Base-by-base conservation (phyloP, 1,139 yeast genomes). In the Trichomonascaceae sp. region DNA sequence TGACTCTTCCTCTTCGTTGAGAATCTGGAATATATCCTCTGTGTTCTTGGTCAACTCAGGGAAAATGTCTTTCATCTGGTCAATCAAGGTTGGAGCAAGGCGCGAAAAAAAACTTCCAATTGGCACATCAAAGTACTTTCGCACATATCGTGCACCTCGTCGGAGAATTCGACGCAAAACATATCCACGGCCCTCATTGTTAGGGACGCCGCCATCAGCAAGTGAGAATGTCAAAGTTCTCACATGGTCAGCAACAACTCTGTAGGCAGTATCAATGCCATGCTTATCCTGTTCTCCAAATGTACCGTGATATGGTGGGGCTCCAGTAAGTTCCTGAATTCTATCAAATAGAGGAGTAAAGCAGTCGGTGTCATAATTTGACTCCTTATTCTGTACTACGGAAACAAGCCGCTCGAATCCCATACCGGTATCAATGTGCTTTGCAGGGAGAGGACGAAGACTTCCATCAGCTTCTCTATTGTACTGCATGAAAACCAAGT, bases 201-300 rank as follows among this genome's bases (percentile, higher is more conserved):
- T 93, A 66, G 99, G 99, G 55, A 95, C 97, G 66, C 99, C 99
- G 65, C 99, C 99, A 71, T 93, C 99, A 51, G 96, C 87, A 60
- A 93, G 80, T 53, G 99, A 98, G 72, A 93, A 88, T 2, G 96
- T 88, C 68, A 95, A 79, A 36, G 99, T 93, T 75, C 99, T 84
- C 47, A 93, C 97, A 70, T 93, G 99, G 73, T 93, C 99, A 55
- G 99, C 99, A 66, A 93, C 81, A 48, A 93, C 99, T 73, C 99
- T 83, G 76, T 95, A 93, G 55, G 99, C 98, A 51, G 98, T 93
- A 70, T 93, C 99, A 61, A 93, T 83, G 67, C 97, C 98, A 67
- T 93, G 98, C 47, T 70, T 79, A 66, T 93, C 99, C 57, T 90
- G 98, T 47, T 79, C 82, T 60, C 96, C 99, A 65, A 95, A 95